These are phyloP conservation scores for Macrolepiota fuliginosa DNA, from an alignment of 768 basidiomycete genomes.

Conservation along the genomic window DNA sequence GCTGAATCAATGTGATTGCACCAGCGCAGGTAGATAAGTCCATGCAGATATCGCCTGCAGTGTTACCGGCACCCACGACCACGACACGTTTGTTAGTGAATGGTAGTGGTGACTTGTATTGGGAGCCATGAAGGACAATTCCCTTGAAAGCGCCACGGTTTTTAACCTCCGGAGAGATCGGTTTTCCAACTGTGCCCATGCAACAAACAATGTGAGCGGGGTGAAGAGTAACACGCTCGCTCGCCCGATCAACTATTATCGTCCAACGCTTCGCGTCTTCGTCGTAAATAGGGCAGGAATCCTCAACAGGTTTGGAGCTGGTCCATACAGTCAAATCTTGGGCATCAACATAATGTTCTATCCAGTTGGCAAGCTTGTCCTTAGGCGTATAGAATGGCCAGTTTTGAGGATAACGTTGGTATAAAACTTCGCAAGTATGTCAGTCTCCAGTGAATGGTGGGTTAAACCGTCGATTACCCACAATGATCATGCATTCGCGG, in stretches of 20 bases:
- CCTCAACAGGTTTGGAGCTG: too few relatives aligned
- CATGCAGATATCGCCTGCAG: neutral
- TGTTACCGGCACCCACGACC: neutral
- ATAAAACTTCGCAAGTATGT: neutral
- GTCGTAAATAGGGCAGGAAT: too few relatives aligned
- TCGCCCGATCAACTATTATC: too few relatives aligned
- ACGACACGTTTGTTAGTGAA: neutral
- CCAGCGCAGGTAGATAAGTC: neutral
- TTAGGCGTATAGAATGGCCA: constrained; percentile 5
- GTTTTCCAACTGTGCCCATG: too few relatives aligned
- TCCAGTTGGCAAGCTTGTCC: constrained; percentile 11
- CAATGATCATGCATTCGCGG: constrained; percentile 8
- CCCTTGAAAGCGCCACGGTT: too few relatives aligned
- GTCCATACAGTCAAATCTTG: too few relatives aligned
- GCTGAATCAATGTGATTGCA: too few relatives aligned
- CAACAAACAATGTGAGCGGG: too few relatives aligned
- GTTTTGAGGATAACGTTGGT: neutral
- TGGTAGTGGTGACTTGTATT: neutral
- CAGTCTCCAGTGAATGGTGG: neutral
- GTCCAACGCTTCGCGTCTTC: too few relatives aligned
- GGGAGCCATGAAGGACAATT: too few relatives aligned
- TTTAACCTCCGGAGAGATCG: too few relatives aligned
- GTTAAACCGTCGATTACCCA: neutral
- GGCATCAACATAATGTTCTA: constrained; percentile 1
- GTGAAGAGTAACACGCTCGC: too few relatives aligned